Conservation (phyloP, 1,139 yeast species). For the Yamadazyma friedrichii region DNA sequence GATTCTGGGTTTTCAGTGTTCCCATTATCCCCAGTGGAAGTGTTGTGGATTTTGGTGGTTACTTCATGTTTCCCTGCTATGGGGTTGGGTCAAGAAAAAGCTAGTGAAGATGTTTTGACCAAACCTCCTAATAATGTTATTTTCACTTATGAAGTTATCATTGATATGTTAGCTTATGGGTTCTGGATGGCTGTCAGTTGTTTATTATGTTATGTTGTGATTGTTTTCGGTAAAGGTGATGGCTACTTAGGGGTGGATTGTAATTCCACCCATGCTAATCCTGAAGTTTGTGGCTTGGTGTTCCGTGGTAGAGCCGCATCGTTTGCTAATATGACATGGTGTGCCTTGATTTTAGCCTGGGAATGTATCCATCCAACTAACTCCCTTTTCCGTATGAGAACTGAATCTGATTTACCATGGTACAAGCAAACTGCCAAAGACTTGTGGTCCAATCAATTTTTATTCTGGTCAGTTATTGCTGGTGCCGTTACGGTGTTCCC, state of each 20-base stretch:
- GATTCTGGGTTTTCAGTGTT: slow-evolving; percentile 60
- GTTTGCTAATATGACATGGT: slow-evolving; percentile 88
- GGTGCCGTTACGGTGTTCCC: slow-evolving; percentile 80
- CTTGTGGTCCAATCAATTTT: slow-evolving; percentile 72
- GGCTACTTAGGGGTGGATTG: slow-evolving; percentile 70
- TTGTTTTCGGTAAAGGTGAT: slow-evolving; percentile 64
- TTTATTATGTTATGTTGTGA: slow-evolving; percentile 62
- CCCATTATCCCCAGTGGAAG: slow-evolving; percentile 79
- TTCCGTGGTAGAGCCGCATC: slow-evolving; percentile 80
- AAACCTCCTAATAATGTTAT: slow-evolving; percentile 64
- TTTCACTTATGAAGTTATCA: slow-evolving; percentile 67
- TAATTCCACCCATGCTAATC: slow-evolving; percentile 34
- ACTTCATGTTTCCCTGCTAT: slow-evolving; percentile 84
- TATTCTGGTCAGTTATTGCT: slow-evolving; percentile 78
- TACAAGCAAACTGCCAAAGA: slow-evolving; percentile 58
- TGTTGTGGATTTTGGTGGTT: slow-evolving; percentile 74
- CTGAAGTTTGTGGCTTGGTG: slow-evolving; percentile 54
- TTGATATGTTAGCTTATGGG: slow-evolving; percentile 78
- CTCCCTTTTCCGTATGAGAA: slow-evolving; percentile 75
- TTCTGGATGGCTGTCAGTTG: slow-evolving; percentile 72
- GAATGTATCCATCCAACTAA: slow-evolving; percentile 78
- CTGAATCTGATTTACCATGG: slow-evolving; percentile 60
- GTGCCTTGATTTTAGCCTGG: slow-evolving; percentile 85
- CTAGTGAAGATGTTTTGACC: slow-evolving; percentile 64
- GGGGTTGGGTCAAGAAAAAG: slow-evolving; percentile 79